Evolutionary conservation across 176 grass and related monocot species (phyloP), one percentile per base, ranked within the genome.

Genomic region (Bothriochloa decipiens): DNA sequence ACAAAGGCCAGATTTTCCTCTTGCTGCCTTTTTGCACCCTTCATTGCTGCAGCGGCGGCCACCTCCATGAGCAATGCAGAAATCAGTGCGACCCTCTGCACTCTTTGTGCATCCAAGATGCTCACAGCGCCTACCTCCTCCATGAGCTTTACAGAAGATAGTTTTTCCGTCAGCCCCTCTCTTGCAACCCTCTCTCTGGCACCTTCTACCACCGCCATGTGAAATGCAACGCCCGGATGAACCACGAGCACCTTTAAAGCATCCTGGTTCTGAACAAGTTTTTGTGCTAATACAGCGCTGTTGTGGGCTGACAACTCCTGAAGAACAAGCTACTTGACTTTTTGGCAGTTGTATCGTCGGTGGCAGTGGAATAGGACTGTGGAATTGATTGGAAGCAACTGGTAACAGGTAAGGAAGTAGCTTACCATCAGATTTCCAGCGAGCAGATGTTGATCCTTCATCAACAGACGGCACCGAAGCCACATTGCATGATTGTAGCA

Each of bases 361-460:
- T 66, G 74, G 80, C 5, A 69, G 4, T 61, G 62, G 61, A 33
- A 49, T 53, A 68, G 58, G 20, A 79, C 63, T 36, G 17, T 27
- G 47, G 23, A 39, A 42, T 43, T 45, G 84, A 52, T 15, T 41
- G 68, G 80, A 72, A 63, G 62, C 58, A 35, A 40, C 57, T 52
- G 16, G 50, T 60, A 81, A 26, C 42, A 91, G 47, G 73, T 86
- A 93, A 67, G 91, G 89, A 36, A 86, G 47, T 84, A 97, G 36
- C 64, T 88, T 91, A 70, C 74, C 80, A 75, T 89, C 89, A 86
- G 85, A 72, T 87, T 95, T 92, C 88, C 88, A 88, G 46, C 82
- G 84, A 78, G 84, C 90, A 47, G 94, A 93, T 52, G 89, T 97
- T 53, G 94, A 97, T 82, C 89, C 94, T 83, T 97, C 94, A 41